Percentiles rank a stretch among this genome's conserved stretches.
phyloP scores from a whole-genome alignment of 1,139 yeast species.

The Meyerozyma smithsonii region DNA sequence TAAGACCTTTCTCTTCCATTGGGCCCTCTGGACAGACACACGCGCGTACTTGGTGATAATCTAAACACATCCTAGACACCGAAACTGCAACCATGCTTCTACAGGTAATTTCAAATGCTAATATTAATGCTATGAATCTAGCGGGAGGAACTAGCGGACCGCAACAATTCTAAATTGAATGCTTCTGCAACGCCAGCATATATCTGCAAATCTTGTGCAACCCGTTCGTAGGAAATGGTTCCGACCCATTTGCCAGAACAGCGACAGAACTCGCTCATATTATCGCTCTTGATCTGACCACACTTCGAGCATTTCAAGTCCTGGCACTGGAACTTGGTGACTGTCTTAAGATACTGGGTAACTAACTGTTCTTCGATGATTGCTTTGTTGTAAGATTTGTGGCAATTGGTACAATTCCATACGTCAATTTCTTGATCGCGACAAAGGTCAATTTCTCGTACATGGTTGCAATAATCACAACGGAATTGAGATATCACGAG shows the following conservation, averaged over 20 bases:
- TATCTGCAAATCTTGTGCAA: slow-evolving; percentile 42
- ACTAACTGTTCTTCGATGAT: slow-evolving; percentile 77
- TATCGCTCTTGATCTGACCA: slow-evolving; percentile 58
- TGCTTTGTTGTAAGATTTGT: slow-evolving; percentile 57
- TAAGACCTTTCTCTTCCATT: no score
- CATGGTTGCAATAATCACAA: slow-evolving; percentile 75
- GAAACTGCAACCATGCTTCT: background rate
- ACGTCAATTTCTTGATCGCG: slow-evolving; percentile 48
- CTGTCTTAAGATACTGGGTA: slow-evolving; percentile 49
- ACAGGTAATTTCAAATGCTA: slow-evolving; percentile 4
- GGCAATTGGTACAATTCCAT: slow-evolving; percentile 73
- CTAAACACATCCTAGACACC: background rate
- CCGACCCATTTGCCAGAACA: slow-evolving; percentile 88
- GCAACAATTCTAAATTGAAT: slow-evolving; percentile 57
- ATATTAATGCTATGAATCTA: slow-evolving; percentile 8
- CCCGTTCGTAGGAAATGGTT: slow-evolving; percentile 42
- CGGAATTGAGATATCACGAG: slow-evolving; percentile 62
- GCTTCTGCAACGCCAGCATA: slow-evolving; percentile 57
- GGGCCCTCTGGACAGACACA: no score
- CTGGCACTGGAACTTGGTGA: slow-evolving; percentile 68
- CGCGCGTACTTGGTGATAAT: background rate
- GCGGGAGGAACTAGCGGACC: slow-evolving; percentile 1
- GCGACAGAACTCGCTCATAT: slow-evolving; percentile 69
- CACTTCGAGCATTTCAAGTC: slow-evolving; percentile 82
- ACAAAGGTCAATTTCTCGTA: slow-evolving; percentile 79